Evolutionary conservation across 2,329 filamentous ascomycete species (phyloP).

Genomic region (Diaporthe humulicola): DNA sequence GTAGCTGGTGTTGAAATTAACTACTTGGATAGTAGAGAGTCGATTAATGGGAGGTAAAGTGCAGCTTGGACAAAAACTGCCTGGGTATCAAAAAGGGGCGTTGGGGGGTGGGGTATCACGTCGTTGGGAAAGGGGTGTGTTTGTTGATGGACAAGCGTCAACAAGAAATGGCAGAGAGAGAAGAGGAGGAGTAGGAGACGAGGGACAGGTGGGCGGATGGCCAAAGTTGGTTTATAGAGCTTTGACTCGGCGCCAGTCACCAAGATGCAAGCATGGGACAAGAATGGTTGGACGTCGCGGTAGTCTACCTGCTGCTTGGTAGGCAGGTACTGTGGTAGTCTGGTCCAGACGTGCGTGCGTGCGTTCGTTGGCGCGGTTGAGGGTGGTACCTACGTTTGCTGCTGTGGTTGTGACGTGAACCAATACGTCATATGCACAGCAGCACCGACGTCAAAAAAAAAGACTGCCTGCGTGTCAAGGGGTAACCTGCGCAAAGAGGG

Average conservation of each 20-base stretch:
- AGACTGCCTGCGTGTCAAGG: conserved; percentile 5
- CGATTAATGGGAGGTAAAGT: conserved; percentile 3
- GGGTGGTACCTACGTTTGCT: conserved; percentile 28
- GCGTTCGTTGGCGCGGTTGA: background rate
- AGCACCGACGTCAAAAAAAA: conserved; percentile 34
- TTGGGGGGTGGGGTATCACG: conserved; percentile 35
- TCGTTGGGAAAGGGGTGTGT: background rate
- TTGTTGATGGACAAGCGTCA: conserved; percentile 28
- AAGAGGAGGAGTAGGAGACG: background rate
- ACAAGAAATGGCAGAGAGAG: conserved; percentile 12
- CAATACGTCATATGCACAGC: conserved; percentile 38
- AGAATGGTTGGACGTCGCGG: conserved; percentile 1
- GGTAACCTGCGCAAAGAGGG: conserved; percentile 3
- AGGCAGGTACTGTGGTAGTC: conserved; percentile 8
- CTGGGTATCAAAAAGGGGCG: conserved; percentile 30
- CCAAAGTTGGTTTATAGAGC: conserved; percentile 36
- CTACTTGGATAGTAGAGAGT: conserved; percentile 5
- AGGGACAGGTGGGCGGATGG: conserved; percentile 15
- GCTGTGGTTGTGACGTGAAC: conserved; percentile 36
- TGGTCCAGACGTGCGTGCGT: conserved; percentile 9
- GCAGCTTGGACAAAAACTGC: background rate
- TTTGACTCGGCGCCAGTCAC: conserved; percentile 27
- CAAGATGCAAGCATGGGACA: conserved; percentile 22
- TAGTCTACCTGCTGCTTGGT: background rate
- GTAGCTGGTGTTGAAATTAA: conserved; percentile 21